phyloP scores from a whole-genome alignment of 257 asterid genomes.

The Linaria vulgaris region DNA sequence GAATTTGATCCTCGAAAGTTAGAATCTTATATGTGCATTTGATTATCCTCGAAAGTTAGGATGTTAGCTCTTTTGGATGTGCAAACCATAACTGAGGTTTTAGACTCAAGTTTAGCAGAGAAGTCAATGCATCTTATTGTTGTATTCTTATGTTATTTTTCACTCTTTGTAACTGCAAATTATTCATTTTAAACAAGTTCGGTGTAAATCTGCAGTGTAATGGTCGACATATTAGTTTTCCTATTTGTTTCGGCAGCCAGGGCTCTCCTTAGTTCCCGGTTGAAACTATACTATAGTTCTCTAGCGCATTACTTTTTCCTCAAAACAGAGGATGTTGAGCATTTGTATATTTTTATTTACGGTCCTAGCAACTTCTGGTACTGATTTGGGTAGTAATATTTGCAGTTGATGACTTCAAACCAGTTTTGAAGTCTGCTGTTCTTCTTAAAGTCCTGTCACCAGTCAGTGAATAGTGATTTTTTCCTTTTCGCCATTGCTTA shows the following conservation, averaged over 20 bases:
- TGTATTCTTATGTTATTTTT: slow-evolving; percentile 1
- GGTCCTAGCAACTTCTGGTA: too few relatives aligned
- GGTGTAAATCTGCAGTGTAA: background rate
- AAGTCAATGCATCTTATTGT: background rate
- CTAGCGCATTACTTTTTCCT: too few relatives aligned
- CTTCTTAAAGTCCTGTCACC: too few relatives aligned
- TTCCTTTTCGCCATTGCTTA: too few relatives aligned
- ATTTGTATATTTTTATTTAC: too few relatives aligned
- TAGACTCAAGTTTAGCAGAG: background rate
- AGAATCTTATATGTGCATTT: slow-evolving; percentile 16
- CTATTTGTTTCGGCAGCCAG: background rate
- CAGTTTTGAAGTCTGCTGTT: too few relatives aligned
- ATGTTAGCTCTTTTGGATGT: background rate
- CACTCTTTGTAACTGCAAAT: slow-evolving; percentile 11
- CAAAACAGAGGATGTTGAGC: too few relatives aligned
- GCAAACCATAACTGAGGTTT: slow-evolving; percentile 3
- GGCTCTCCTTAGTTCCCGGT: background rate
- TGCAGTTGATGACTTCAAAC: too few relatives aligned
- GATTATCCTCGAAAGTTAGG: too few relatives aligned
- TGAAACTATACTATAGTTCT: background rate
- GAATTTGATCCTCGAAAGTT: background rate
- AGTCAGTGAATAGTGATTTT: too few relatives aligned
- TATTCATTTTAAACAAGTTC: too few relatives aligned
- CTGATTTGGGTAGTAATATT: too few relatives aligned
- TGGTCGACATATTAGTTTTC: slow-evolving; percentile 6